A percentile compares a stretch with the other conserved stretches of the same genome.
Conservation (phyloP, 441 rosid species). For the Manihot esculenta region DNA sequence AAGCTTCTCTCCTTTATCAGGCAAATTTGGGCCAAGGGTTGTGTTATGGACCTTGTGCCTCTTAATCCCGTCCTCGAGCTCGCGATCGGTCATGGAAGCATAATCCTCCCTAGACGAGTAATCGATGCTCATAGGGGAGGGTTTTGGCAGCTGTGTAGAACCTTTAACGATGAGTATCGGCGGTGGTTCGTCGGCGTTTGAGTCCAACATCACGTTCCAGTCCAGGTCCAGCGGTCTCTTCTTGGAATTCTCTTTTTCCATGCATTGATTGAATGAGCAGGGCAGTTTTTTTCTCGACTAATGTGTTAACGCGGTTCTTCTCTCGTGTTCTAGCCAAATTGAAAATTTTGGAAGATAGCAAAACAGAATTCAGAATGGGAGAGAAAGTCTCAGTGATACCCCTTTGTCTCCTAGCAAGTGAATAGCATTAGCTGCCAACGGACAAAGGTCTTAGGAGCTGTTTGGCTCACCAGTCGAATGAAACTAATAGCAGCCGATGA, state of each 20-base stretch:
- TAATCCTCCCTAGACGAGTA: slow-evolving; percentile 27
- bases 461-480: too few relatives aligned
- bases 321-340: too few relatives aligned
- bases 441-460: too few relatives aligned
- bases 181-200: slow-evolving; percentile 38
- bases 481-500: too few relatives aligned
- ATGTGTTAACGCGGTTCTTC: too few relatives aligned
- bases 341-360: too few relatives aligned
- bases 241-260: slow-evolving; percentile 30
- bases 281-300: not conserved
- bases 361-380: too few relatives aligned
- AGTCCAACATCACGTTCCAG: slow-evolving; percentile 35
- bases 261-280: slow-evolving; percentile 5
- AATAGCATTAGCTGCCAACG: too few relatives aligned
- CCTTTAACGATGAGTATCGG: slow-evolving; percentile 29
- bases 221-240: slow-evolving; percentile 41
- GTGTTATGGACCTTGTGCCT: slow-evolving; percentile 25
- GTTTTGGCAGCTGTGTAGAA: slow-evolving; percentile 10
- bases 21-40: slow-evolving; percentile 14
- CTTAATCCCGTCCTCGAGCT: slow-evolving; percentile 37
- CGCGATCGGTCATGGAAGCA: slow-evolving; percentile 30
- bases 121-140: slow-evolving; percentile 23
- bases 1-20: slow-evolving; percentile 57
- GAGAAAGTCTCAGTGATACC: too few relatives aligned
- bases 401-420: too few relatives aligned